Conservation (phyloP, 2,329 filamentous ascomycete genomes). For the Diaporthe ilicicola region DNA sequence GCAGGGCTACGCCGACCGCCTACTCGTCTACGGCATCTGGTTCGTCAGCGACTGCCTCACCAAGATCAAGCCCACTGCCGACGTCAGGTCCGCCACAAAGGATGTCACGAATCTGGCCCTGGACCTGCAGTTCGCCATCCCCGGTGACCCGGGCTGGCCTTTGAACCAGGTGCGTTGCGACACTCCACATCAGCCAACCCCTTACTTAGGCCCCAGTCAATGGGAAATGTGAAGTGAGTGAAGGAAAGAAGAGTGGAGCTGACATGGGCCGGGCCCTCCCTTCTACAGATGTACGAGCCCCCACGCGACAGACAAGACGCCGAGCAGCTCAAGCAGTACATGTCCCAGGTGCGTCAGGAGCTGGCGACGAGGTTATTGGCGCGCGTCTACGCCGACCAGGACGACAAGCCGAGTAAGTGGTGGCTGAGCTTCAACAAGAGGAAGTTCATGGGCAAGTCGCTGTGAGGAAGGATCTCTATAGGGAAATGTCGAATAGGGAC, state of each 20-base stretch:
- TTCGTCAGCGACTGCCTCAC: conserved; percentile 90
- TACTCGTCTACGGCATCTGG: conserved; percentile 96
- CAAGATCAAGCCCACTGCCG: conserved; percentile 83
- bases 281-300: conserved; percentile 81
- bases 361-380: conserved; percentile 83
- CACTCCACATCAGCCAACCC: background rate
- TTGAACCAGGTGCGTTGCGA: conserved; percentile 76
- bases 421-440: conserved; percentile 99
- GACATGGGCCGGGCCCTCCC: background rate
- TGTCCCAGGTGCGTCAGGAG: conserved; percentile 93
- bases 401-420: conserved; percentile 82
- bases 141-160: conserved; percentile 91
- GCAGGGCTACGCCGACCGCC: conserved; percentile 91
- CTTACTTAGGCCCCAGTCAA: too few species aligned
- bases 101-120: conserved; percentile 90
- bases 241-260: background rate
- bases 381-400: conserved; percentile 82
- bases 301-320: conserved; percentile 88
- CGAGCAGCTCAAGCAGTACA: conserved; percentile 87
- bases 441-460: conserved; percentile 98
- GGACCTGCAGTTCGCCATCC: conserved; percentile 91
- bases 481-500: background rate
- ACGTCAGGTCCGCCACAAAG: conserved; percentile 68
- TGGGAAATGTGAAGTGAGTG: background rate
- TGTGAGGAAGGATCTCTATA: conserved; percentile 55